These are phyloP conservation scores for Erysiphe pulchra DNA, from an alignment of 2,329 filamentous ascomycete genomes.

Conservation along the genomic window DNA sequence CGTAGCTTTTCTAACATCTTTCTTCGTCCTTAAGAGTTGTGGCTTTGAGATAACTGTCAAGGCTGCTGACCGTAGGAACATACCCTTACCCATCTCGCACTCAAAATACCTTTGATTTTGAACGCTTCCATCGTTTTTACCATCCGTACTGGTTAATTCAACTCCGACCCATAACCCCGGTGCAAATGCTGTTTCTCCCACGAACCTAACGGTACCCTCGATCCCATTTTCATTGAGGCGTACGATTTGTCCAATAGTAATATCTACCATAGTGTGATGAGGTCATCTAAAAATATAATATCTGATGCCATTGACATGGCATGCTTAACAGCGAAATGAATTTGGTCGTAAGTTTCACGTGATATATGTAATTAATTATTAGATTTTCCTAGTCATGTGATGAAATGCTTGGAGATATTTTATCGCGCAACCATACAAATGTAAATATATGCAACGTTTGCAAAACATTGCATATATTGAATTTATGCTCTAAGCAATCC, in stretches of 20 bases:
- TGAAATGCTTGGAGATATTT: no score
- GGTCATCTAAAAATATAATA: background rate
- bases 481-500: no score
- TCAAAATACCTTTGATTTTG: slow-evolving; percentile 75
- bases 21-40: slow-evolving; percentile 16
- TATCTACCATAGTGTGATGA: slow-evolving; percentile 24
- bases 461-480: no score
- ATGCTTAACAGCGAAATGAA: no score
- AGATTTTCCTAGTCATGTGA: no score
- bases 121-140: slow-evolving; percentile 88
- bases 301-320: no score
- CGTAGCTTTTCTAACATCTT: slow-evolving; percentile 13
- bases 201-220: slow-evolving; percentile 52
- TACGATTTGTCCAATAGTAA: slow-evolving; percentile 24
- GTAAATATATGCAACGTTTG: no score
- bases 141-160: slow-evolving; percentile 55
- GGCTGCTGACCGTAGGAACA: slow-evolving; percentile 61
- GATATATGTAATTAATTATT: no score
- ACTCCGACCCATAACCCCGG: slow-evolving; percentile 72
- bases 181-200: slow-evolving; percentile 58
- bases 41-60: slow-evolving; percentile 31
- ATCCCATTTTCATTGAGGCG: slow-evolving; percentile 49
- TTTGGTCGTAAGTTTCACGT: no score
- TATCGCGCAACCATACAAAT: no score
- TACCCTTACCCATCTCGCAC: slow-evolving; percentile 47